Evolutionary conservation across 495 filamentous ascomycete genomes (phyloP), one percentile per base, ranked within the genome.

Genomic region (Aspergillus cavernicola): DNA sequence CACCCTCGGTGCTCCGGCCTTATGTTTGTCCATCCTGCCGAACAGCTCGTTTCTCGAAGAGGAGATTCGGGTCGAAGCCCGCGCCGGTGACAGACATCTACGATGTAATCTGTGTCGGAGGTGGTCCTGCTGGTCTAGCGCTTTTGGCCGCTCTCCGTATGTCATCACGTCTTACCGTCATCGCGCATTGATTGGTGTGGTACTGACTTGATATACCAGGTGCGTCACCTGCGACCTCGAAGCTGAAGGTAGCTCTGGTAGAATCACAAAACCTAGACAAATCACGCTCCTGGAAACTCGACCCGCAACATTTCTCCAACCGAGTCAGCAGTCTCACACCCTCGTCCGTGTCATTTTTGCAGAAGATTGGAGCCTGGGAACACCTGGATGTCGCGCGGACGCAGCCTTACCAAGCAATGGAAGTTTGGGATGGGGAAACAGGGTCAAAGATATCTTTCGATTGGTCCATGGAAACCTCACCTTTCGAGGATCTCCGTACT

Each of bases 101-200:
- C 73, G 92, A 97, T 81, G 87, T 97, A 26, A 90, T 96, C 45
- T 93, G 90, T 54, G 87, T 99, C 55, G 95, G 95, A 45, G 95
- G 93, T 23, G 95, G 95, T n/a, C 95, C 93, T 12, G 93, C 92
- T 8, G 95, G 95, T 43, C 75, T 99, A 37, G 92, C 89, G 59
- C 80, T 99, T 18, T 71, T 96, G 49, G 84, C 89, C 52, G 91
- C 91, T 57, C 79, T 99, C 36, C 84, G 91, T 95, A 79, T 67
- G 84, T 65, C 45, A 36, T 54, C 46, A 36, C 11, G 9, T 15
- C 2, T 22, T 52, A 37, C 33, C 20, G 3, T 26, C n/a, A n/a
- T 32, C 4, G 16, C 16, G 18, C 7, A 56, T 44, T 28, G 16
- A 9, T 29, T 28, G 16, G 7, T 12, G 52, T 42, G 42, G 50